Base-by-base conservation (phyloP, 805 yeast genomes). In the Candida boleticola region DNA sequence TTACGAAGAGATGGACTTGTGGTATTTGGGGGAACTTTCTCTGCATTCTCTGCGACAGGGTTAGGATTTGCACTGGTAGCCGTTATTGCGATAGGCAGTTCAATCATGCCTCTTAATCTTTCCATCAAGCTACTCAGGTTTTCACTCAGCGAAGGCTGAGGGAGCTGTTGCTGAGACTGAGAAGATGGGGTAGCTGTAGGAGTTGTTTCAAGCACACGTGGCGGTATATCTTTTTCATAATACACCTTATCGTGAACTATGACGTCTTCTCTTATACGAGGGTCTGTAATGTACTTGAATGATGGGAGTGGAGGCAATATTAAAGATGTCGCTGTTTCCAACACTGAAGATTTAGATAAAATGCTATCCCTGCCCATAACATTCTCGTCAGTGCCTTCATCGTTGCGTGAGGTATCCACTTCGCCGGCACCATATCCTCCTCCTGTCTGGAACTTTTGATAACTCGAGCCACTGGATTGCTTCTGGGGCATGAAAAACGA, bases 241-340 rank as follows among this genome's bases (percentile, higher is more conserved):
- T 92, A 92, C 0, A 85, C 63, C 50, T 84, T 80, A 57, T 92
- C 98, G 56, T 93, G 97, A 33, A 92, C 66, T 19, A 92, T 84
- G 1, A 82, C 77, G 42, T 77, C 73, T 7, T 79, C 79, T 35
- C 98, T 69, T 1, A 74, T 53, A 0, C 61, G 60, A 0, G 97
- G 97, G 50, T 88, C 79, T 19, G 73, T 75, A 14, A 90, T 73
- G 57, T 77, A 92, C 43, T 74, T 74, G 39, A 73, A 58, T 0
- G 85, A 68, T 0, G 98, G 97, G 9, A 82, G 65, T 1, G 97
- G 95, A 1, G 97, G 95, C 4, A 85, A 62, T 5, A 92, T 63
- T 1, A 87, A 80, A 4, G 84, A 79, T 3, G 88, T 77, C 0
- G 95, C 96, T 0, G 96, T 80, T 43, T 84, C 80, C 3, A 92